phyloP scores from a whole-genome alignment of 768 basidiomycete species.

The Suillus fuscotomentosus region DNA sequence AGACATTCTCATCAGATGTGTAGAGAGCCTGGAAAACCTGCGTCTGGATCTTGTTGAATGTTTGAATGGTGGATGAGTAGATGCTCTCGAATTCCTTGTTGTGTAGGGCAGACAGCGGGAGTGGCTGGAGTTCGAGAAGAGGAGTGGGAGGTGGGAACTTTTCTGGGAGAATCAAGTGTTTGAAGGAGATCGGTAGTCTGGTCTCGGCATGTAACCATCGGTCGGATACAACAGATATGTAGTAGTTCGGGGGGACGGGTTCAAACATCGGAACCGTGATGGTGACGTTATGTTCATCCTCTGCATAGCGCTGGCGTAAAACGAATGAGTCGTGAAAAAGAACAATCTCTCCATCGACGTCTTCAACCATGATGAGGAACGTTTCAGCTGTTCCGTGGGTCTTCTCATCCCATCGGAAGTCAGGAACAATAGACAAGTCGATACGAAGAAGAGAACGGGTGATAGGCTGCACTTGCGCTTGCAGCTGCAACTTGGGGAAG shows the following conservation, averaged over 20 bases:
- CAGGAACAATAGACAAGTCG: slow-evolving; percentile 93
- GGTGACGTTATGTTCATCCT: slow-evolving; percentile 92
- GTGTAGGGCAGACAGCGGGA: slow-evolving; percentile 88
- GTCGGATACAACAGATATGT: slow-evolving; percentile 92
- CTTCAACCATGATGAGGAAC: slow-evolving; percentile 93
- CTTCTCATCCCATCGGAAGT: slow-evolving; percentile 98
- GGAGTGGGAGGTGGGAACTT: slow-evolving; percentile 94
- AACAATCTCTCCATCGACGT: slow-evolving; percentile 95
- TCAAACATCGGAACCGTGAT: slow-evolving; percentile 97
- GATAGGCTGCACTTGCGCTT: slow-evolving; percentile 96
- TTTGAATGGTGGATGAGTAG: slow-evolving; percentile 75
- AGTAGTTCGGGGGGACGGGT: slow-evolving; percentile 97
- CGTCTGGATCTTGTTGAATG: slow-evolving; percentile 98
- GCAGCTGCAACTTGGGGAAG: slow-evolving; percentile 94
- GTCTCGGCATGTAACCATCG: slow-evolving; percentile 97
- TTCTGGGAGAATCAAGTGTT: slow-evolving; percentile 95
- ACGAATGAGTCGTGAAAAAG: slow-evolving; percentile 94
- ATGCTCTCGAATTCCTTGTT: slow-evolving; percentile 91
- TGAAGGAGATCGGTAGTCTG: slow-evolving; percentile 93
- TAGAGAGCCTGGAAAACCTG: slow-evolving; percentile 99
- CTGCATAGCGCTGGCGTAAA: slow-evolving; percentile 87
- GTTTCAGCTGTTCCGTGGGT: slow-evolving; percentile 86
- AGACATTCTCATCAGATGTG: slow-evolving; percentile 94
- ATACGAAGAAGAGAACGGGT: slow-evolving; percentile 90
- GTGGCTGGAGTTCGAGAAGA: slow-evolving; percentile 87